phyloP scores from a whole-genome alignment of 805 yeast genomes.

The Candida ulmi region DNA sequence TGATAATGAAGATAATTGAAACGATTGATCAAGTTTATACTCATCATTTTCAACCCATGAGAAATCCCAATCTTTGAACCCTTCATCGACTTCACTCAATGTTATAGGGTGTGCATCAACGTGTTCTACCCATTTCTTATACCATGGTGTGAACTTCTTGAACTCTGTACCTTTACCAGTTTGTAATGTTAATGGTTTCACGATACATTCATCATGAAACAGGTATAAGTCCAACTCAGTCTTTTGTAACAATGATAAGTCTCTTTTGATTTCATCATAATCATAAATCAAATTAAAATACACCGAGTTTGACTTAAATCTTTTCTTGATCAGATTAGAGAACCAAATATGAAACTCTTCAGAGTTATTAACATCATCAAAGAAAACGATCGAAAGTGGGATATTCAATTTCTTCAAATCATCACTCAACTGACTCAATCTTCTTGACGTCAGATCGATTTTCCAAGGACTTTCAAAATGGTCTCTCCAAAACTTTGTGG shows the following conservation, averaged over 20 bases:
- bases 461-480: constrained; percentile 41
- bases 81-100: background rate
- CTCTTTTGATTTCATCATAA: constrained; percentile 29
- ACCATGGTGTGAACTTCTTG: constrained; percentile 46
- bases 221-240: constrained; percentile 10
- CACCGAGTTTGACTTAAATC: constrained; percentile 13
- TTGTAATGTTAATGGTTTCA: constrained; percentile 33
- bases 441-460: constrained; percentile 31
- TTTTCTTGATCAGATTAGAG: constrained; percentile 6
- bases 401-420: constrained; percentile 30
- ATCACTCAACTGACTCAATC: constrained; percentile 27
- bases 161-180: constrained; percentile 40
- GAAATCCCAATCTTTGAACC: constrained; percentile 4
- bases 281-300: constrained; percentile 30
- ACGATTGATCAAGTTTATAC: constrained; percentile 17
- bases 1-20: constrained; percentile 11
- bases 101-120: constrained; percentile 17
- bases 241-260: constrained; percentile 20
- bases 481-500: constrained; percentile 33
- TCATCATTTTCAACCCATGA: constrained; percentile 9
- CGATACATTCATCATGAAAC: constrained; percentile 38
- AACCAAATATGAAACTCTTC: constrained; percentile 20
- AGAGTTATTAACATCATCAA: constrained; percentile 12
- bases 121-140: constrained; percentile 33
- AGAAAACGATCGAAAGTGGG: constrained; percentile 26